Conservation (phyloP, 1,284 basidiomycete genomes). For the Exobasidium cylindrosporum region DNA sequence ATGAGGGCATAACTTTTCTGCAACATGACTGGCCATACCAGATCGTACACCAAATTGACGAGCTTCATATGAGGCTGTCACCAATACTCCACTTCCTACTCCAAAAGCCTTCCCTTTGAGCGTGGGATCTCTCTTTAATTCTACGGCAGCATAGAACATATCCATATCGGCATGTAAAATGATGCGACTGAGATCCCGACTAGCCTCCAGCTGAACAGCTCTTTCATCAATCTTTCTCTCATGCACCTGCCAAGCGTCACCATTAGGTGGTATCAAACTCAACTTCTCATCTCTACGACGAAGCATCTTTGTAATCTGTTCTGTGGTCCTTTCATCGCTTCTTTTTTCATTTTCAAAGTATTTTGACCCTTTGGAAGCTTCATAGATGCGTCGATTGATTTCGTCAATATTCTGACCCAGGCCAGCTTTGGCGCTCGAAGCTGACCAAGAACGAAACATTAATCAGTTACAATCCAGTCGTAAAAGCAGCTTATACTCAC, state of each 20-base stretch:
- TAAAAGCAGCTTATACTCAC: constrained; percentile 13
- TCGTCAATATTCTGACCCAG: constrained; percentile 44
- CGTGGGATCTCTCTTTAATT: constrained; percentile 72
- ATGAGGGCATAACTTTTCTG: constrained; percentile 86
- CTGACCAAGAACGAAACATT: neutral
- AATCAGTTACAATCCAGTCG: neutral
- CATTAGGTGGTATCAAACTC: constrained; percentile 18
- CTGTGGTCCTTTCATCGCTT: constrained; percentile 75
- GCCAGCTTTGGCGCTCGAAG: constrained; percentile 51
- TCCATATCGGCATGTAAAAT: constrained; percentile 72
- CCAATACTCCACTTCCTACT: constrained; percentile 47
- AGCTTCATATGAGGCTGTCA: constrained; percentile 50
- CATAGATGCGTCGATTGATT: constrained; percentile 31
- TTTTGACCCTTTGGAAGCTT: constrained; percentile 50
- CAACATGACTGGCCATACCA: constrained; percentile 71
- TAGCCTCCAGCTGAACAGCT: constrained; percentile 70
- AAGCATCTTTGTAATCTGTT: constrained; percentile 62
- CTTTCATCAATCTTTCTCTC: constrained; percentile 36
- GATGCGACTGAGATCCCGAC: constrained; percentile 73
- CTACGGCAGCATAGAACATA: constrained; percentile 54
- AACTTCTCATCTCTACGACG: constrained; percentile 36
- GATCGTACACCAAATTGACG: constrained; percentile 68
- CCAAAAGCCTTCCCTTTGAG: constrained; percentile 62
- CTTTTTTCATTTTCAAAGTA: constrained; percentile 71
- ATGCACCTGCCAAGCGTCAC: constrained; percentile 30